phyloP scores from a whole-genome alignment of 805 yeast species.

The Metschnikowia hibisci region DNA sequence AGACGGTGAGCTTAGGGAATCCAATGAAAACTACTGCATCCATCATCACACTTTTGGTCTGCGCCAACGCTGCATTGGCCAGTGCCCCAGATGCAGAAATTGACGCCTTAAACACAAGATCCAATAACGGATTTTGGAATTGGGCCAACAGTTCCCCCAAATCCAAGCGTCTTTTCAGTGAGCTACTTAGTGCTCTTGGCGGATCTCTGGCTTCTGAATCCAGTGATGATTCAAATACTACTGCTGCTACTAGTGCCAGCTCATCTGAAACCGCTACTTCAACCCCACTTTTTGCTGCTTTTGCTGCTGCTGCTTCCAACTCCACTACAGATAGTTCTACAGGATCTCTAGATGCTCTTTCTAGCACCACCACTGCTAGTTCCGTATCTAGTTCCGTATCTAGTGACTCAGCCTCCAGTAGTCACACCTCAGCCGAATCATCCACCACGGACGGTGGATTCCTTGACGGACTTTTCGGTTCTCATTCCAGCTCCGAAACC shows the following conservation, averaged over 20 bases:
- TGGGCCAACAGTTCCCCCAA: constrained; percentile 1
- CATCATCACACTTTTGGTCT: constrained; percentile 4
- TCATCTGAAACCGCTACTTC: background rate
- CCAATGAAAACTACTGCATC: constrained; percentile 8
- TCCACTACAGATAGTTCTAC: too few relatives aligned
- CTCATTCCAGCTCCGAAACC: background rate
- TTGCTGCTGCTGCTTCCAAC: constrained; percentile 2
- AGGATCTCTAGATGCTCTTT: constrained; percentile 8
- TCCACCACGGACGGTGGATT: background rate
- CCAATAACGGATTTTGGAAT: background rate
- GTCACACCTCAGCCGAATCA: background rate
- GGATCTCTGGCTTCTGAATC: background rate
- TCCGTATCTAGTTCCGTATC: constrained; percentile 4
- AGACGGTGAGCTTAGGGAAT: constrained; percentile 1
- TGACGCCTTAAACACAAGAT: background rate
- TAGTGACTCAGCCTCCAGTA: background rate
- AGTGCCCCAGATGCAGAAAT: background rate
- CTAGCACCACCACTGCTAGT: constrained; percentile 9
- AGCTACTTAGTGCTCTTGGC: constrained; percentile 3
- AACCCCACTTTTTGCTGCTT: background rate
- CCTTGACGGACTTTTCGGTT: background rate
- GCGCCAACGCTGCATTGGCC: constrained; percentile 5
- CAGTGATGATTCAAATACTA: background rate
- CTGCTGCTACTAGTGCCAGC: background rate
- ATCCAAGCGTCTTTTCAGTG: constrained; percentile 2